These are phyloP conservation scores for Rhododendron kiyosumense DNA, from an alignment of 148 eudicot genomes.

Conservation along the genomic window DNA sequence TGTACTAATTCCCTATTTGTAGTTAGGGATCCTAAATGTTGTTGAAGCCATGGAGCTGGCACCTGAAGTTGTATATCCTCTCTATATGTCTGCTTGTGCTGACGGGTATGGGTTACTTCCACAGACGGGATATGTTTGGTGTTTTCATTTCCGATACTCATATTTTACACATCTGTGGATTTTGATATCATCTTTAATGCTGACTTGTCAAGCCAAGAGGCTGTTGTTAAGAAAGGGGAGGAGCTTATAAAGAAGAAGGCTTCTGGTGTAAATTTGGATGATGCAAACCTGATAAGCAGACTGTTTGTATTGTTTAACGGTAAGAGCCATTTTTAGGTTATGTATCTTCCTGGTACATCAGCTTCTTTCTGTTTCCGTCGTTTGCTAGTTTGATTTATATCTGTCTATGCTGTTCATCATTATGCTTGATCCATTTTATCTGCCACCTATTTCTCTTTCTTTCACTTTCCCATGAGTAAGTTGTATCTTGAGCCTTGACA, in stretches of 20 bases:
- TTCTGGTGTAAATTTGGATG: conserved; percentile 72
- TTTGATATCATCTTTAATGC: conserved; percentile 14
- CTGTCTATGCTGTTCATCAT: neutral
- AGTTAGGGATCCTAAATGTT: conserved; percentile 85
- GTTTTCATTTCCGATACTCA: neutral
- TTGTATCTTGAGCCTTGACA: neutral
- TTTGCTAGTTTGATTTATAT: neutral
- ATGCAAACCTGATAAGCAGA: conserved; percentile 56
- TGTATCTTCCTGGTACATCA: neutral
- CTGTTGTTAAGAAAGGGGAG: conserved; percentile 81
- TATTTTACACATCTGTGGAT: conserved; percentile 5
- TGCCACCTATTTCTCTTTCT: neutral
- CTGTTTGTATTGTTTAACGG: conserved; percentile 82
- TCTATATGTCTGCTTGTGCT: conserved; percentile 69
- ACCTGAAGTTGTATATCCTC: conserved; percentile 64
- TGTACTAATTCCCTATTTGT: conserved; percentile 6
- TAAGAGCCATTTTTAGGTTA: conserved; percentile 21
- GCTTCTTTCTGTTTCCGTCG: neutral
- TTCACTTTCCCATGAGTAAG: neutral
- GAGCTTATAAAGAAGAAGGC: conserved; percentile 86
- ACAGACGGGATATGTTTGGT: neutral
- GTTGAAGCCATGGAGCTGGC: conserved; percentile 66
- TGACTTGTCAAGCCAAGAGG: conserved; percentile 65
- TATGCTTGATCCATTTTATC: neutral
- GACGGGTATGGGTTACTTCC: conserved; percentile 55